Percentiles rank a stretch among this genome's conserved stretches.
Conservation (phyloP, 331 rosid genomes). For the Pyracantha coccinea region DNA sequence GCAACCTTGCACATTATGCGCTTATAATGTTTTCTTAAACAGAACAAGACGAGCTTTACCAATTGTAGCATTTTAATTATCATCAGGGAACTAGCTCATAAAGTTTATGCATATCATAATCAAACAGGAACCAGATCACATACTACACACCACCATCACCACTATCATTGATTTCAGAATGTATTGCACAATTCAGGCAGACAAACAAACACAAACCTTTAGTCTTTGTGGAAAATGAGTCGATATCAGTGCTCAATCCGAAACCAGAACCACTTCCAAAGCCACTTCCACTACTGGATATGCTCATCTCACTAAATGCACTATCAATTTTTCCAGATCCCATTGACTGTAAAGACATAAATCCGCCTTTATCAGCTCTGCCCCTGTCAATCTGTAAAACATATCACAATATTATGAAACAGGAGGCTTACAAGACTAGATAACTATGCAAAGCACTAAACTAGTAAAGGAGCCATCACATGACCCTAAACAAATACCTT, state of each 20-base stretch:
- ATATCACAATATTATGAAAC: neutral
- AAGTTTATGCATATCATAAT: neutral
- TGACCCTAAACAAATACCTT: slow-evolving; percentile 44
- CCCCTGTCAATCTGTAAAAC: slow-evolving; percentile 73
- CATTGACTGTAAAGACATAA: slow-evolving; percentile 66
- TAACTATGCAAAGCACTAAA: neutral
- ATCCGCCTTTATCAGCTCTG: slow-evolving; percentile 91
- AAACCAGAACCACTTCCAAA: slow-evolving; percentile 87
- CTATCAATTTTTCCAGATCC: slow-evolving; percentile 89
- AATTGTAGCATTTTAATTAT: neutral
- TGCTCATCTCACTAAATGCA: slow-evolving; percentile 65
- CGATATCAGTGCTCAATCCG: slow-evolving; percentile 59
- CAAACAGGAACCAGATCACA: neutral
- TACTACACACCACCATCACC: slow-evolving; percentile 1
- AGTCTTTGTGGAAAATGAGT: slow-evolving; percentile 67
- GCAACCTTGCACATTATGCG: neutral
- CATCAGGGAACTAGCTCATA: neutral
- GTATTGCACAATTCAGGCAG: slow-evolving; percentile 6
- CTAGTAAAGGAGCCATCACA: neutral
- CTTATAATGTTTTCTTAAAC: neutral
- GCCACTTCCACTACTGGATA: slow-evolving; percentile 73
- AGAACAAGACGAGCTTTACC: neutral
- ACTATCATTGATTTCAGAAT: slow-evolving; percentile 11
- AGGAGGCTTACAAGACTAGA: neutral
- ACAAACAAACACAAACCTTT: slow-evolving; percentile 52